phyloP scores from a whole-genome alignment of 202 grass and related monocot genomes.

The Saccharum hybrid region DNA sequence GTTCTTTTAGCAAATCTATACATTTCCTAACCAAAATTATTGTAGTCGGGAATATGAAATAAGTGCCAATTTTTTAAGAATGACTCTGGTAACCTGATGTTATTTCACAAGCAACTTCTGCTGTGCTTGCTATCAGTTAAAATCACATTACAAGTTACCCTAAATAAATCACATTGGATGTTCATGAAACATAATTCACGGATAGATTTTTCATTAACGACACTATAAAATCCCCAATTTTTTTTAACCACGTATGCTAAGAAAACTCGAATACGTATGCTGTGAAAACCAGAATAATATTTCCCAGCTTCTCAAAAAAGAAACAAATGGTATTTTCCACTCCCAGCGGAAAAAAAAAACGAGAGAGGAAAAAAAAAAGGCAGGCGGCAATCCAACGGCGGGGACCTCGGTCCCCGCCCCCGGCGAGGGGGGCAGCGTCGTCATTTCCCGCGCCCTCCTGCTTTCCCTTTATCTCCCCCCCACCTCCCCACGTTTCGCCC shows the following conservation, averaged over 20 bases:
- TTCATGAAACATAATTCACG: not conserved
- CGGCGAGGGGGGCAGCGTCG: slow-evolving; percentile 22
- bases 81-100: too few species aligned
- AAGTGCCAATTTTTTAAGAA: too few species aligned
- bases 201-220: not conserved
- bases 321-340: not conserved
- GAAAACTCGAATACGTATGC: not conserved
- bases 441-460: not conserved
- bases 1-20: not conserved
- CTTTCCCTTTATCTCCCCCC: slow-evolving; percentile 42
- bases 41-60: too few species aligned
- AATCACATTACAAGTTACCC: not conserved
- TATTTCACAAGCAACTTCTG: too few species aligned
- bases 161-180: too few species aligned
- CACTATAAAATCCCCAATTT: not conserved
- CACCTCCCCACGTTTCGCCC: slow-evolving; percentile 41
- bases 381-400: slow-evolving; percentile 18
- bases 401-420: not conserved
- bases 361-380: not conserved
- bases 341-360: not conserved
- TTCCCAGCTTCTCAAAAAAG: not conserved
- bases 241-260: not conserved
- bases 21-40: too few species aligned
- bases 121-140: not conserved
- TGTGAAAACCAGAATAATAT: not conserved